phyloP scores from a whole-genome alignment of 1,139 yeast species.

The Suhomyces atakaporum region DNA sequence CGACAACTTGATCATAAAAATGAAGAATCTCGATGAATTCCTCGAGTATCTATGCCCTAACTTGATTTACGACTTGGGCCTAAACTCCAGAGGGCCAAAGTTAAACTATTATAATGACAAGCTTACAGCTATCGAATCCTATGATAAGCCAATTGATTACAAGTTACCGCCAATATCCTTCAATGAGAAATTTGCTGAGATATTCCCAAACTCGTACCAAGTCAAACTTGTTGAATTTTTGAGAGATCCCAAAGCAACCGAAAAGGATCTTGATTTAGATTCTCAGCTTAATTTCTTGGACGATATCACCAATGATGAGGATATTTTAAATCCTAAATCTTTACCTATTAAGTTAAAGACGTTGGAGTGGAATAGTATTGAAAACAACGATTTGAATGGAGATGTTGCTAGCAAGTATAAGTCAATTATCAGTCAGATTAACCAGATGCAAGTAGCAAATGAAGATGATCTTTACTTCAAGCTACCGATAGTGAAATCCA shows the following conservation, averaged over 20 bases:
- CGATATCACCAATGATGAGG: constrained; percentile 36
- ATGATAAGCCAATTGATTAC: constrained; percentile 9
- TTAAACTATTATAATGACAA: constrained; percentile 13
- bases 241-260: constrained; percentile 22
- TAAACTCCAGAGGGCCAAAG: constrained; percentile 21
- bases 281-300: constrained; percentile 42
- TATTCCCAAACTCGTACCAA: constrained; percentile 39
- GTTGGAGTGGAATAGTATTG: constrained; percentile 42
- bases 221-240: constrained; percentile 37
- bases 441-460: constrained; percentile 4
- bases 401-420: constrained; percentile 27
- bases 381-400: constrained; percentile 19
- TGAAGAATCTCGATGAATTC: constrained; percentile 34
- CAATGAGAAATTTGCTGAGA: constrained; percentile 17
- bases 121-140: background rate
- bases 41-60: constrained; percentile 37
- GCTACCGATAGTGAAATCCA: constrained; percentile 29
- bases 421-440: constrained; percentile 21
- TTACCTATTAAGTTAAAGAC: constrained; percentile 29
- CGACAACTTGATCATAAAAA: constrained; percentile 32
- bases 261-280: constrained; percentile 28
- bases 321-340: constrained; percentile 31
- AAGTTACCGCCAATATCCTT: constrained; percentile 8
- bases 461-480: constrained; percentile 25
- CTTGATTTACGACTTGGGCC: constrained; percentile 41